These are phyloP conservation scores for Didymella glomerata DNA, from an alignment of 2,329 filamentous ascomycete species.

Conservation along the genomic window DNA sequence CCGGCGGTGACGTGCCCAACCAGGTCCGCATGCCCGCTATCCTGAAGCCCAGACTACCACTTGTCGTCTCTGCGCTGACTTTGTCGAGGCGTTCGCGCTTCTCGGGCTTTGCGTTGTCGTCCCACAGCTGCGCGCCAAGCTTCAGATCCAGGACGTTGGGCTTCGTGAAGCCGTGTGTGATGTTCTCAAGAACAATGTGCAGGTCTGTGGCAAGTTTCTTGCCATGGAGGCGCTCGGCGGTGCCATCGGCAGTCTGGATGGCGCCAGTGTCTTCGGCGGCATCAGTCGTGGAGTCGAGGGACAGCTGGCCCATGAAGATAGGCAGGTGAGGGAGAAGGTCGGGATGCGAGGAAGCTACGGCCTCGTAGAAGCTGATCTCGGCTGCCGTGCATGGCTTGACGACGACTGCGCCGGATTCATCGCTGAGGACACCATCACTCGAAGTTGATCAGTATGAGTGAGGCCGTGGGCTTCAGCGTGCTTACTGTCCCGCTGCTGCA, in stretches of 20 bases:
- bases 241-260: slow-evolving; percentile 38
- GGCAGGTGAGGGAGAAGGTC: slow-evolving; percentile 85
- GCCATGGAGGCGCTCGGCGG: slow-evolving; percentile 58
- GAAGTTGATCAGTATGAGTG: slow-evolving; percentile 18
- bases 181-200: slow-evolving; percentile 86
- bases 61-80: slow-evolving; percentile 67
- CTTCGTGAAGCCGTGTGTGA: slow-evolving; percentile 78
- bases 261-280: slow-evolving; percentile 37
- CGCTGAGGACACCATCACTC: slow-evolving; percentile 90
- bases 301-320: slow-evolving; percentile 80
- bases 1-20: slow-evolving; percentile 42
- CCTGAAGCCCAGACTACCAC: slow-evolving; percentile 67
- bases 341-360: slow-evolving; percentile 69
- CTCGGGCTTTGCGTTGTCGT: slow-evolving; percentile 68
- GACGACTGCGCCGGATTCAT: slow-evolving; percentile 82
- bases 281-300: slow-evolving; percentile 55
- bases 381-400: slow-evolving; percentile 90
- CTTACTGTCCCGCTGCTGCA: slow-evolving; percentile 86
- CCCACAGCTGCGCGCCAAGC: slow-evolving; percentile 86
- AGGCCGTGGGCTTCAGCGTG: slow-evolving; percentile 34
- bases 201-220: slow-evolving; percentile 76
- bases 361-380: slow-evolving; percentile 91
- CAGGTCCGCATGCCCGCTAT: slow-evolving; percentile 72
- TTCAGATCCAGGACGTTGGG: slow-evolving; percentile 96
- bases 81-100: slow-evolving; percentile 68